Conservation (phyloP, 2,329 filamentous ascomycete species). For the Westerdykella aurantiaca region DNA sequence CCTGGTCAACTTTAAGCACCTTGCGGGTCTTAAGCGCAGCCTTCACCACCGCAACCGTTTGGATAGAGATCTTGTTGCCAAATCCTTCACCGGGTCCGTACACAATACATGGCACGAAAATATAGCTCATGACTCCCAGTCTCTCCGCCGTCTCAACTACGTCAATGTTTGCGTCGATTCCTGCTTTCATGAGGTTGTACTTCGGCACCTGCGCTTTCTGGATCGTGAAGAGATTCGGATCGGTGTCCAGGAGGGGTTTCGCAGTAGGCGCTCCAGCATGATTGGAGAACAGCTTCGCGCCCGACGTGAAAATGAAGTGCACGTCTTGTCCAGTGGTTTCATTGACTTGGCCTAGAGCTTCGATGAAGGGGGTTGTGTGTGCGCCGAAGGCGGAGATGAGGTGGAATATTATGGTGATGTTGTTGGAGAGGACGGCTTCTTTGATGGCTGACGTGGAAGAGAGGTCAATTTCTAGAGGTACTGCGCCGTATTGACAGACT, state of each 20-base stretch:
- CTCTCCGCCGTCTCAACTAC: conserved; percentile 43
- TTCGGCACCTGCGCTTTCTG: conserved; percentile 35
- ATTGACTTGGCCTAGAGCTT: conserved; percentile 44
- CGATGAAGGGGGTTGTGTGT: conserved; percentile 37
- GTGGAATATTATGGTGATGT: conserved; percentile 47
- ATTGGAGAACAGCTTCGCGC: conserved; percentile 50
- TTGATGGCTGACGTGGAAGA: conserved; percentile 34
- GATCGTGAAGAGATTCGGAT: conserved; percentile 40
- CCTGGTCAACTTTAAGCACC: conserved; percentile 42
- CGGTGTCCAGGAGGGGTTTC: conserved; percentile 40
- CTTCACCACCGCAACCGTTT: conserved; percentile 46
- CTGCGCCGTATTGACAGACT: conserved; percentile 42
- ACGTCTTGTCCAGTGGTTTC: conserved; percentile 38
- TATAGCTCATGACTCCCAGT: conserved; percentile 45
- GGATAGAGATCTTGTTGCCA: conserved; percentile 49
- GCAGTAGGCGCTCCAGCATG: conserved; percentile 44
- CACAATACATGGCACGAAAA: conserved; percentile 52
- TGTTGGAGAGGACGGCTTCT: conserved; percentile 36
- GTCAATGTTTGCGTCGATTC: conserved; percentile 38
- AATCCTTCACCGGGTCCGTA: conserved; percentile 48
- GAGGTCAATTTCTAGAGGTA: conserved; percentile 40
- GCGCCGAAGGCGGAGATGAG: conserved; percentile 40
- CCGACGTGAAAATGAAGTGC: conserved; percentile 49
- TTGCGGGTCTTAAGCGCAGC: conserved; percentile 39
- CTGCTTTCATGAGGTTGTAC: conserved; percentile 16